phyloP scores from a whole-genome alignment of 176 grass and related monocot genomes.

The Stipa capillata region DNA sequence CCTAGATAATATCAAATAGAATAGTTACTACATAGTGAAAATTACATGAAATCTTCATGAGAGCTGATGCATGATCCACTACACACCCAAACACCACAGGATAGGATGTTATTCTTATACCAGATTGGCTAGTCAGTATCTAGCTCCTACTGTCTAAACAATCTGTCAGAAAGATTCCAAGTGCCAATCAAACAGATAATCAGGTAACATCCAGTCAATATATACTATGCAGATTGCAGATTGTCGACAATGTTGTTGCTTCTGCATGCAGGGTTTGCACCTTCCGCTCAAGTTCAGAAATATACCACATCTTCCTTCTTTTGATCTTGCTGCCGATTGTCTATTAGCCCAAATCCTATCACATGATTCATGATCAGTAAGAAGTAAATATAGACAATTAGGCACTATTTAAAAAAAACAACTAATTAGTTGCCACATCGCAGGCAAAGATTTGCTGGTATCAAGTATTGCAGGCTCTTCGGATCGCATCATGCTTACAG shows the following conservation, averaged over 20 bases:
- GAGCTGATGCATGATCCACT: background rate
- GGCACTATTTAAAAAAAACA: background rate
- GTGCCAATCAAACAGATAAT: background rate
- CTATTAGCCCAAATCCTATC: conserved; percentile 36
- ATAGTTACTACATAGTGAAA: background rate
- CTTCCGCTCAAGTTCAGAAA: conserved; percentile 42
- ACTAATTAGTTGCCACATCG: background rate
- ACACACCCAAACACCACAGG: background rate
- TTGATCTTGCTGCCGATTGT: conserved; percentile 41
- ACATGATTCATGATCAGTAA: background rate
- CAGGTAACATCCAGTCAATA: background rate
- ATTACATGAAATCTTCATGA: background rate
- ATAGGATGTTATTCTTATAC: background rate
- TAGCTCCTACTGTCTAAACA: background rate
- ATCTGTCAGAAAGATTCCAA: background rate
- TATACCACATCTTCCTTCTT: conserved; percentile 42
- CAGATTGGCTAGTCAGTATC: background rate
- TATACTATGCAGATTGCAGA: background rate
- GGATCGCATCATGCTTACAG: background rate
- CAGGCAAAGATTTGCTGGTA: background rate
- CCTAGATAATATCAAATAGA: background rate
- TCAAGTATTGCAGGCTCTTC: background rate
- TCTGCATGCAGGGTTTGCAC: conserved; percentile 30
- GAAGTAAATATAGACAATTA: background rate
- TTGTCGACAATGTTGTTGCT: conserved; percentile 27